Base-by-base conservation (phyloP, 2,329 filamentous ascomycete genomes). In the Fusarium subglutinans region DNA sequence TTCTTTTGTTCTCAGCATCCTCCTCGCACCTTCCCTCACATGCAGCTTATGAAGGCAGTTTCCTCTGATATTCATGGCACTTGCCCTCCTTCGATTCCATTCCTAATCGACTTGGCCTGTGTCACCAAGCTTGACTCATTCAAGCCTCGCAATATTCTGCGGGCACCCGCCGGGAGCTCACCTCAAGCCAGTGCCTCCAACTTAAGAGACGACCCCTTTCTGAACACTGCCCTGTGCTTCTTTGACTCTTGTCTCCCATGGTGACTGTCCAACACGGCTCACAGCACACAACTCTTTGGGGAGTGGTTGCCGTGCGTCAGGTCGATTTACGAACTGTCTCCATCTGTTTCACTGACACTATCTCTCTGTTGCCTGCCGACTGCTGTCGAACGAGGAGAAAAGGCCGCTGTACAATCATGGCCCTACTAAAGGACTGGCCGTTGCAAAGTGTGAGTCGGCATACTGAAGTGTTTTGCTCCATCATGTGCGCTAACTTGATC, bases 391-490 rank as follows among this genome's bases (percentile, higher is more conserved):
- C 18, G 20, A 35, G 24, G 40, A 50, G 30, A 38, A 30, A 26
- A 38, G n/a, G 22, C 20, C 28, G 37, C 56, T 40, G 24, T 40
- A 48, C 40, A 77, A 79, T 75, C 40, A 88, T 89, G 87, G 80
- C 81, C 35, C 75, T 80, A 59, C 81, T 83, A 37, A 80, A 84
- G 60, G 78, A 83, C 79, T 91, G 89, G 89, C 87, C 88, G 30
- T 80, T 86, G 53, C 83, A 83, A 68, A 83, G 85, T 50, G 84
- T 84, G 74, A 68, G 83, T 78, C 8, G 44, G 26, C 30, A 24
- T 20, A 17, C 41, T 24, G 15, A 33, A 26, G 20, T 24, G 18
- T 17, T 15, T 33, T 14, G 11, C n/a, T 43, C 12, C 30, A 45
- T 41, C 40, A 24, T 26, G 18, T 17, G 24, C 44, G 38, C 63